Percentiles rank a stretch among this genome's conserved stretches.
phyloP scores from a whole-genome alignment of 345 rosid genomes.

The Acer saccharum region DNA sequence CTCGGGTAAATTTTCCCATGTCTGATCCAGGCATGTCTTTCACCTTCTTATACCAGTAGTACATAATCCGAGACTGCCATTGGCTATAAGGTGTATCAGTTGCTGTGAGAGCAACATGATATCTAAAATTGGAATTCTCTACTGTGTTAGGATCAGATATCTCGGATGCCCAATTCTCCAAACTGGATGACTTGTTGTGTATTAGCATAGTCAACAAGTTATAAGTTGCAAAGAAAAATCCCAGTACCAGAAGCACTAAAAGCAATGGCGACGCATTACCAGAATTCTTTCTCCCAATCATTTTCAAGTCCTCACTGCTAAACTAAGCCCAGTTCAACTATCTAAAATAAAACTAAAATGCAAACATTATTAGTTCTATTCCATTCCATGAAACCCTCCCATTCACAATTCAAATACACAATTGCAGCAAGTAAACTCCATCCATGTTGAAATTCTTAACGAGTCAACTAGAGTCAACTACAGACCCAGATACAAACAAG shows the following conservation, averaged over 20 bases:
- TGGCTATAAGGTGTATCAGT: slow-evolving; percentile 71
- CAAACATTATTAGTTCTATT: background rate
- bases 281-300: slow-evolving; percentile 48
- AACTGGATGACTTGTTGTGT: slow-evolving; percentile 30
- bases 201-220: slow-evolving; percentile 48
- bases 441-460: background rate
- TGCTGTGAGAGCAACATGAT: slow-evolving; percentile 74
- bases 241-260: slow-evolving; percentile 50
- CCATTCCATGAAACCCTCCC: slow-evolving; percentile 4
- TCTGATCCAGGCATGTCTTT: slow-evolving; percentile 72
- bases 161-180: slow-evolving; percentile 19
- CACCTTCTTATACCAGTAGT: slow-evolving; percentile 71
- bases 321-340: slow-evolving; percentile 16
- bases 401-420: slow-evolving; percentile 19
- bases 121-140: slow-evolving; percentile 31
- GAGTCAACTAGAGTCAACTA: slow-evolving; percentile 5
- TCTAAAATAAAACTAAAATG: slow-evolving; percentile 16
- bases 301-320: slow-evolving; percentile 17
- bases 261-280: slow-evolving; percentile 53
- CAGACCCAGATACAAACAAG: slow-evolving; percentile 8
- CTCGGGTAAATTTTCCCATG: slow-evolving; percentile 75
- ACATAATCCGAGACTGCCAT: slow-evolving; percentile 85
- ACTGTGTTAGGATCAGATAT: slow-evolving; percentile 29
- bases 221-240: slow-evolving; percentile 56
- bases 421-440: slow-evolving; percentile 9